Evolutionary conservation across 305 asterid species (phyloP).

Genomic region (Fraxinus dipetala): DNA sequence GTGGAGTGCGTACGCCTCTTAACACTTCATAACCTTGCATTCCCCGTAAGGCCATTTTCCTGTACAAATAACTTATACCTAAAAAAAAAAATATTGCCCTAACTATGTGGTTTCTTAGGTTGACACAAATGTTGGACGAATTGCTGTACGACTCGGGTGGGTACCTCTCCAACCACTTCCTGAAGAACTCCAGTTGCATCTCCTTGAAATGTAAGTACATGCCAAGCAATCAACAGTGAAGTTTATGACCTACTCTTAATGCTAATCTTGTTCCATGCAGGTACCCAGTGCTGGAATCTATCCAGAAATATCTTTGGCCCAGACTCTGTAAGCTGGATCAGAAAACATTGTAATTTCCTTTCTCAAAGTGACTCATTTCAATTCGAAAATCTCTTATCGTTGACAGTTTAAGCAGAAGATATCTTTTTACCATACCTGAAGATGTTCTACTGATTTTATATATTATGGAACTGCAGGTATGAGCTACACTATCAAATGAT

Average conservation of each 20-base stretch:
- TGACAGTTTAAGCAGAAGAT: slow-evolving; percentile 6
- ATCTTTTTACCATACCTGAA: slow-evolving; percentile 16
- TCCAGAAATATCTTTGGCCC: slow-evolving; percentile 94
- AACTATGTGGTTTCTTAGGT: slow-evolving; percentile 54
- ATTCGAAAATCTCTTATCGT: neutral
- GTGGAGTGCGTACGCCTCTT: slow-evolving; percentile 91
- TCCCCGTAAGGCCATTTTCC: slow-evolving; percentile 63
- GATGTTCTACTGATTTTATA: slow-evolving; percentile 28
- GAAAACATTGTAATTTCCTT: slow-evolving; percentile 60
- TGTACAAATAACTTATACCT: slow-evolving; percentile 23
- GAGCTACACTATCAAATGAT: slow-evolving; percentile 97
- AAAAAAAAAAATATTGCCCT: slow-evolving; percentile 20
- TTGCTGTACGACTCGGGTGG: slow-evolving; percentile 98
- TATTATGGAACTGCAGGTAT: slow-evolving; percentile 56
- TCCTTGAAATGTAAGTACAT: slow-evolving; percentile 74
- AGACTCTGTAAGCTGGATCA: slow-evolving; percentile 90
- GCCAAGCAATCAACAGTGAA: slow-evolving; percentile 12
- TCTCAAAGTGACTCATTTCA: slow-evolving; percentile 12
- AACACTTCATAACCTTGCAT: slow-evolving; percentile 85
- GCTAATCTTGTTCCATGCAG: slow-evolving; percentile 42
- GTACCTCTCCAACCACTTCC: slow-evolving; percentile 98
- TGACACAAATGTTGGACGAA: slow-evolving; percentile 96
- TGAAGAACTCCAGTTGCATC: slow-evolving; percentile 89
- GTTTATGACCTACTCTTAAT: slow-evolving; percentile 19
- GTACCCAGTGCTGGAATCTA: slow-evolving; percentile 77